A percentile compares a stretch with the other conserved stretches of the same genome.
Evolutionary conservation across 176 grass and related monocot species (phyloP).

Genomic region (Paspalum vaginatum): DNA sequence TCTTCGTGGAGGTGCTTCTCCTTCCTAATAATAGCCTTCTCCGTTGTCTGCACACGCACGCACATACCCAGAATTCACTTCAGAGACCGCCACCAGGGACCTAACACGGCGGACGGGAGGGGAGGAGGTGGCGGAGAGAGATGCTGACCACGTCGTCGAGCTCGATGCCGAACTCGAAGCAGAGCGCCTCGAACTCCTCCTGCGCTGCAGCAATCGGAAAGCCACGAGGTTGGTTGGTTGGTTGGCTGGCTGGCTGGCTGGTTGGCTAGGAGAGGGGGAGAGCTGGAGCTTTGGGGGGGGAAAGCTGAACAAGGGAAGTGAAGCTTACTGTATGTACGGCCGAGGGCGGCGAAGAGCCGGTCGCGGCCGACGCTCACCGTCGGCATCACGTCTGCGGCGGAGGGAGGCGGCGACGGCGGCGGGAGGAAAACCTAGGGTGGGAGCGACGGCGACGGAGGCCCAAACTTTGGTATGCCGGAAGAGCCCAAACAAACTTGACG

Average conservation of each 20-base stretch:
- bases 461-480: too few relatives aligned
- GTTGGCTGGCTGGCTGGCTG: too few relatives aligned
- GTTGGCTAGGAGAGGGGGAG: too few relatives aligned
- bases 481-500: too few relatives aligned
- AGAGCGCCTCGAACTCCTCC: constrained; percentile 78
- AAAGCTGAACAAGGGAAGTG: background rate
- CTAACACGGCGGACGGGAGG: background rate
- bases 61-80: background rate
- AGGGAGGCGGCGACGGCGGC: constrained; percentile 36
- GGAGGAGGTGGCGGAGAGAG: background rate
- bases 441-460: too few relatives aligned
- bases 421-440: background rate
- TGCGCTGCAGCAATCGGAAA: constrained; percentile 57
- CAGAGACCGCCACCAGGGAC: background rate
- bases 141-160: constrained; percentile 85
- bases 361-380: constrained; percentile 80
- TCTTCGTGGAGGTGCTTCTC: constrained; percentile 86
- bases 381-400: constrained; percentile 11
- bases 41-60: constrained; percentile 58
- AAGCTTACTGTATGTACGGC: constrained; percentile 60
- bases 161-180: constrained; percentile 98
- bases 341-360: constrained; percentile 58
- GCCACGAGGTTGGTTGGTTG: background rate
- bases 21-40: constrained; percentile 93
- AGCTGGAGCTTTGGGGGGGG: background rate